phyloP scores from a whole-genome alignment of 805 yeast species.

The Schizosaccharomyces octosporus region DNA sequence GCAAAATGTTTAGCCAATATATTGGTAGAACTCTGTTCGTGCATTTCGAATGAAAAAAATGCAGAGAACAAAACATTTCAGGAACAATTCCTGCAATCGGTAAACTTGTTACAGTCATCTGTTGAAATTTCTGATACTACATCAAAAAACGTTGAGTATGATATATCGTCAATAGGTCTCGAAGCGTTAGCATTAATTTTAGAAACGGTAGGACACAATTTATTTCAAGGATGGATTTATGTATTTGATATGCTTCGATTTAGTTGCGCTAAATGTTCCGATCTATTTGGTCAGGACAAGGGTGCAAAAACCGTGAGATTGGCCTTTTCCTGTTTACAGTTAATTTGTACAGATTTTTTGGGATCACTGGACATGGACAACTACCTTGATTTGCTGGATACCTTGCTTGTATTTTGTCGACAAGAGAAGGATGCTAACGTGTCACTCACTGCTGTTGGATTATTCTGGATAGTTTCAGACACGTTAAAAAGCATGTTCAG shows the following conservation, averaged over 20 bases:
- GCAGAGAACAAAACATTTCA: background rate
- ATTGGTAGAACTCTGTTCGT: background rate
- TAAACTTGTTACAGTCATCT: background rate
- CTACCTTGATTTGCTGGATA: conserved; percentile 40
- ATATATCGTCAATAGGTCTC: background rate
- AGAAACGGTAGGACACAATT: background rate
- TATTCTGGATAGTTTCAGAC: conserved; percentile 82
- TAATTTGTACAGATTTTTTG: conserved; percentile 67
- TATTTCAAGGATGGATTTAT: conserved; percentile 4
- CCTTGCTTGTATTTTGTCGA: conserved; percentile 42
- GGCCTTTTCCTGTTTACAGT: conserved; percentile 60
- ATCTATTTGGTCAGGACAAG: background rate
- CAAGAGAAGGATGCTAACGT: conserved; percentile 60
- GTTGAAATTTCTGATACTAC: background rate
- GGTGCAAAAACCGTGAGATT: conserved; percentile 13
- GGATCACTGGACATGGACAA: conserved; percentile 44
- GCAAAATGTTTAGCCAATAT: background rate
- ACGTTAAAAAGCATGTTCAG: background rate
- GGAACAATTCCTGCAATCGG: background rate
- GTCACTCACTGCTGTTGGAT: conserved; percentile 73
- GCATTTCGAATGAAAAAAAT: background rate
- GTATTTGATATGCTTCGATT: background rate
- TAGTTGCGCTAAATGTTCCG: background rate
- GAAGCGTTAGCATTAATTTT: background rate
- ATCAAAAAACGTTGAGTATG: background rate